Evolutionary conservation across 139 green algal genomes (phyloP).

Genomic region (Volvox africanus): DNA sequence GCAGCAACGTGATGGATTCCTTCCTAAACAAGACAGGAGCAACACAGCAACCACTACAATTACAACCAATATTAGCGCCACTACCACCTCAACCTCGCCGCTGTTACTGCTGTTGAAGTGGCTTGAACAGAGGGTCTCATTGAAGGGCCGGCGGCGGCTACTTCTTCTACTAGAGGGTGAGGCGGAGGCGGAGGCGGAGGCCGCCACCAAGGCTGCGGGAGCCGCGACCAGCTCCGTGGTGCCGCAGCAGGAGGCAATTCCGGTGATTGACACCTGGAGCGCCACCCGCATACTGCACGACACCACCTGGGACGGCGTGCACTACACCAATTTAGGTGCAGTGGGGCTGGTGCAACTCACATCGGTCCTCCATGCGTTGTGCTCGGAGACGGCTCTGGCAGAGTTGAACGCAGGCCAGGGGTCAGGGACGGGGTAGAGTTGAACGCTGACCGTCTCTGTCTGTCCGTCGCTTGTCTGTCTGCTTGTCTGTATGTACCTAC

Average conservation of each 20-base stretch:
- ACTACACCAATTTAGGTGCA: slow-evolving; percentile 16
- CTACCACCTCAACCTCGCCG: background rate
- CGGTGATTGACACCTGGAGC: slow-evolving; percentile 30
- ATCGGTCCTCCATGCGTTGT: slow-evolving; percentile 30
- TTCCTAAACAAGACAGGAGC: too few species aligned
- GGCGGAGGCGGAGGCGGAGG: background rate
- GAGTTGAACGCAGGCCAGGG: too few species aligned
- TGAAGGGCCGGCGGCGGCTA: background rate
- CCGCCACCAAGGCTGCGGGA: background rate
- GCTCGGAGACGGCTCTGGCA: background rate
- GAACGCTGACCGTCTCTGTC: too few species aligned
- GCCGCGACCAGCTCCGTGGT: background rate
- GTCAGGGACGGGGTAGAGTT: too few species aligned
- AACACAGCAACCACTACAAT: too few species aligned
- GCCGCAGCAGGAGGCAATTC: background rate
- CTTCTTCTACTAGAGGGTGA: background rate
- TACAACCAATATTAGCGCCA: too few species aligned
- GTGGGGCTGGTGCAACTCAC: slow-evolving; percentile 22
- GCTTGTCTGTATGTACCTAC: too few species aligned
- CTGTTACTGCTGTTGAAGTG: background rate
- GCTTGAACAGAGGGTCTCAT: background rate
- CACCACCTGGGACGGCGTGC: slow-evolving; percentile 37
- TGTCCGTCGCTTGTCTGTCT: too few species aligned
- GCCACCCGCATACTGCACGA: slow-evolving; percentile 10
- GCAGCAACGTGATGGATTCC: too few species aligned